Conservation (phyloP, 257 asterid genomes). For the Solanum peruvianum region DNA sequence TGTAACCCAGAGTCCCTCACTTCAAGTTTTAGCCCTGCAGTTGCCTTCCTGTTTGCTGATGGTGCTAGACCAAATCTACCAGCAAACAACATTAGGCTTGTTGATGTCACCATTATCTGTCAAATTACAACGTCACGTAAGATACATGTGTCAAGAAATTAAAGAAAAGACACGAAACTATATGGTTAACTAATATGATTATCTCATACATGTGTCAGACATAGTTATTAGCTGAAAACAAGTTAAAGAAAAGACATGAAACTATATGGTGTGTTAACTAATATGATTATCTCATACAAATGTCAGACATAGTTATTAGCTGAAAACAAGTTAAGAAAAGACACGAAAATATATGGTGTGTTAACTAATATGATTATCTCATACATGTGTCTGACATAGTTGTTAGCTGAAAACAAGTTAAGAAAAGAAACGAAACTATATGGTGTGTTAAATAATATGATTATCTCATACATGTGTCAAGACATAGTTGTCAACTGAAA, state of each 20-base stretch:
- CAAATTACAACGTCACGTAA: too few species aligned
- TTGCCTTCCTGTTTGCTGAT: conserved; percentile 87
- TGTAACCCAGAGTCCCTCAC: conserved; percentile 83
- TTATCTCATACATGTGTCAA: too few species aligned
- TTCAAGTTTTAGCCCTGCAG: conserved; percentile 73
- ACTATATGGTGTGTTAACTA: too few species aligned
- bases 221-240: too few species aligned
- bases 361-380: background rate
- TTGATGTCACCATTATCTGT: conserved; percentile 84
- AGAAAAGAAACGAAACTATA: too few species aligned
- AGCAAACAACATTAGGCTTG: conserved; percentile 83
- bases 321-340: background rate
- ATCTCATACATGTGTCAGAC: background rate
- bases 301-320: background rate
- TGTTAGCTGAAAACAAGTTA: too few species aligned
- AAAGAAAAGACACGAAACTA: too few species aligned
- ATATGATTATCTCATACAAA: too few species aligned
- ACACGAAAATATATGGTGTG: background rate
- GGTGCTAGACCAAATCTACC: conserved; percentile 95
- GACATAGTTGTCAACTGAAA: background rate
- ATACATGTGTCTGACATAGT: too few species aligned
- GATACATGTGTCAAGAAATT: background rate
- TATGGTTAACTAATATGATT: background rate
- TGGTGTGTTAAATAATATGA: too few species aligned
- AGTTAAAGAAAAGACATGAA: too few species aligned